Evolutionary conservation across 768 basidiomycete species (phyloP), one percentile per base, ranked within the genome.

Genomic region (Pisolithus marmoratus): DNA sequence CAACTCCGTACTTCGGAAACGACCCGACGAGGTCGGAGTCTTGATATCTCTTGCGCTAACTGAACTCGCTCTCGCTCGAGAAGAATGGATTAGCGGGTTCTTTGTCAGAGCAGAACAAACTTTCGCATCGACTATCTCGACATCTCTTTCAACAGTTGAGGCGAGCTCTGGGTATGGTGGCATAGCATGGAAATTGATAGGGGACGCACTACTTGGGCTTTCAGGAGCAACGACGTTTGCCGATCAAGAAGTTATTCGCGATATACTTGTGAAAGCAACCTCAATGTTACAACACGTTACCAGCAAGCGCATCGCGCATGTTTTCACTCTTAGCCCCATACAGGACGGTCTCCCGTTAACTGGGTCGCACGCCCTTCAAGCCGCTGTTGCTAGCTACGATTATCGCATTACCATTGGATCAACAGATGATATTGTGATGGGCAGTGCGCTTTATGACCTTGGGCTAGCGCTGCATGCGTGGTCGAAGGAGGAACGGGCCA

Each of bases 141-240:
- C 78, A 14, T 75, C 82, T 17, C 60, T 85, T 47, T 62, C 65
- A 38, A 66, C 74, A 20, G 71, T 87, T 48, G 69, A 76, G 40
- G 70, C 72, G 17, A 77, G 77, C 40, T 65, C 81, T 8, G 85
- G 86, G 1, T 86, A 88, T 64, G 80, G 87, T 17, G 72, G 78
- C 5, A 73, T 90, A 3, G 79, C 79, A 4, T 98, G 94, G 95
- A 98, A 98, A 65, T 70, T 76, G 7, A 74, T 84, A 11, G 89
- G 82, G 0, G 94, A 99, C 64, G 82, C 86, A 3, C 66, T 89
- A 4, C 82, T 83, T 59, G 76, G 80, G 46, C 70, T 97, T 12
- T 85, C 86, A 4, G 68, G 66, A 26, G 72, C 74, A 42, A 70
- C 78, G 2, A 68, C 70, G 4, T 84, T 81, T 55, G 64, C 71